Conservation (phyloP, 257 asterid species). For the Marsdenia floribunda region DNA sequence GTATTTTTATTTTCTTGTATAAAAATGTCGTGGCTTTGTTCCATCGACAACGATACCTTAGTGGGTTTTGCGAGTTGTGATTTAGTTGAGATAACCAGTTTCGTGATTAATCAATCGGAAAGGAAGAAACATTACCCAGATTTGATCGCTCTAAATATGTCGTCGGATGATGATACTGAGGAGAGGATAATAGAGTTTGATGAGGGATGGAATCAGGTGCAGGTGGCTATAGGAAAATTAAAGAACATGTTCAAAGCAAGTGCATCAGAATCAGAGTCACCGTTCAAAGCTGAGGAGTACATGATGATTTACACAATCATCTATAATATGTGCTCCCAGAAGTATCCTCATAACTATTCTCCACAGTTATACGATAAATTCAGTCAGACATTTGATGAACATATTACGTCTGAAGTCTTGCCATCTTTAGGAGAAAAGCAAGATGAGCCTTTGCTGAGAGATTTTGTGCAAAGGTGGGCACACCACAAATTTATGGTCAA, state of each 20-base stretch:
- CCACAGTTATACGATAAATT: constrained; percentile 40
- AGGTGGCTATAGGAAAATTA: constrained; percentile 37
- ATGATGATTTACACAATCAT: constrained; percentile 37
- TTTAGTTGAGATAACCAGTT: too few relatives aligned
- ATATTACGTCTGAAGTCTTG: constrained; percentile 37
- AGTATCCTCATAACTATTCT: constrained; percentile 37
- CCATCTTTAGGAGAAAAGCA: constrained; percentile 45
- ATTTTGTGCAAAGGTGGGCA: constrained; percentile 43
- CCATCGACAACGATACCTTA: too few relatives aligned
- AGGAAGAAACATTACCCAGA: too few relatives aligned
- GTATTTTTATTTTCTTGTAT: too few relatives aligned
- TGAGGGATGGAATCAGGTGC: constrained; percentile 46
- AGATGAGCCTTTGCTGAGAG: constrained; percentile 47
- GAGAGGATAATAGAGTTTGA: constrained; percentile 25
- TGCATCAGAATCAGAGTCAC: constrained; percentile 7
- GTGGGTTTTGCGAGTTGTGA: too few relatives aligned
- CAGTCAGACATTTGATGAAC: constrained; percentile 32
- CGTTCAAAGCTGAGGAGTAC: constrained; percentile 39
- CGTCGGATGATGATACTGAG: too few relatives aligned
- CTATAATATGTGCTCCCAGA: constrained; percentile 40
- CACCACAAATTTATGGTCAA: constrained; percentile 46
- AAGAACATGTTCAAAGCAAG: constrained; percentile 38
- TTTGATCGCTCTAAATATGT: too few relatives aligned
- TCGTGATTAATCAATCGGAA: too few relatives aligned
- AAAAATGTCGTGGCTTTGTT: too few relatives aligned